Conservation (phyloP, 495 filamentous ascomycete genomes). For the Penicillium roqueforti region DNA sequence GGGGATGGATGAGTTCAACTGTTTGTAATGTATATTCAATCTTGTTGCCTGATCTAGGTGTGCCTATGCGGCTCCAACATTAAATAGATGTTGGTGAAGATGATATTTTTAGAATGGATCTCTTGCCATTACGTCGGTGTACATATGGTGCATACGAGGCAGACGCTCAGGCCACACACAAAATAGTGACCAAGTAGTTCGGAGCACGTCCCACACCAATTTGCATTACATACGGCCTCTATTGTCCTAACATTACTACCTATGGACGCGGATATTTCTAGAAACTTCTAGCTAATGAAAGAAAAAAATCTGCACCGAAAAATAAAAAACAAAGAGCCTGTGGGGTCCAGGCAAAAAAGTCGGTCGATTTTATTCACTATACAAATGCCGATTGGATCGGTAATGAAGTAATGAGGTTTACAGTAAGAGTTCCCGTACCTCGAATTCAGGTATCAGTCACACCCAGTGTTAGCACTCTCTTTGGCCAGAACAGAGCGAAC, state of each 20-base stretch:
- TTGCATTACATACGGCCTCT: background rate
- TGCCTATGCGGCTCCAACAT: background rate
- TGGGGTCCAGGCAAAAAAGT: background rate
- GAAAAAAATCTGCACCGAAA: background rate
- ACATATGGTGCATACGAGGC: background rate
- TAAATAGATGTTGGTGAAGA: background rate
- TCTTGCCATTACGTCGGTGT: background rate
- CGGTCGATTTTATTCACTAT: background rate
- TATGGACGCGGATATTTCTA: background rate
- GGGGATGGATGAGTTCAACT: slow-evolving; percentile 6
- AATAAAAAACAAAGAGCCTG: background rate
- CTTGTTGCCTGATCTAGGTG: no score
- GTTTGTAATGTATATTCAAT: background rate
- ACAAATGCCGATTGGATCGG: background rate
- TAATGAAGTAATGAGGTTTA: slow-evolving; percentile 11
- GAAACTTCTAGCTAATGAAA: slow-evolving; percentile 6
- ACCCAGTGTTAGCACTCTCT: slow-evolving; percentile 21
- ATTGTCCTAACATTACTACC: no score
- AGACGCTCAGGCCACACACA: slow-evolving; percentile 3
- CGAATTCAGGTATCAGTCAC: slow-evolving; percentile 22
- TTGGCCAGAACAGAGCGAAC: slow-evolving; percentile 22
- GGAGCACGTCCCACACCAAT: background rate
- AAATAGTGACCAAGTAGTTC: background rate
- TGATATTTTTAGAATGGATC: background rate
- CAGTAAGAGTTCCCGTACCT: slow-evolving; percentile 6